Evolutionary conservation across 2,329 filamentous ascomycete species (phyloP).

Genomic region (Mariannaea sp.): DNA sequence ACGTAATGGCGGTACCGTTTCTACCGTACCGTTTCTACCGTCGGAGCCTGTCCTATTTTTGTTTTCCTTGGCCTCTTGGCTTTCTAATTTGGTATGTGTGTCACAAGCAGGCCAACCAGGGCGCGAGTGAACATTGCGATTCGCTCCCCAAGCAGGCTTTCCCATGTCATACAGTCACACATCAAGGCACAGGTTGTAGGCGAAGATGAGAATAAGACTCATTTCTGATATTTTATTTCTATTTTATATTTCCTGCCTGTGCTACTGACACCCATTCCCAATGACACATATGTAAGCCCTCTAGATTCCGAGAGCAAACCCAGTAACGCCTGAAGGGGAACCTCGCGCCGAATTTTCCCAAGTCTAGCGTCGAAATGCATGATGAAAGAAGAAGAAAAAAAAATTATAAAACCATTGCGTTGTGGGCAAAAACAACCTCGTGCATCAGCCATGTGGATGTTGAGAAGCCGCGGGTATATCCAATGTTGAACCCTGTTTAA

Average conservation of each 20-base stretch:
- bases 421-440: too few relatives aligned
- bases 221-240: background rate
- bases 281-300: background rate
- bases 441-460: conserved; percentile 9
- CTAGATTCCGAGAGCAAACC: background rate
- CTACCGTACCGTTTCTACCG: background rate
- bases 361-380: conserved; percentile 14
- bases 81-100: too few relatives aligned
- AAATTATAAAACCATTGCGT: too few relatives aligned
- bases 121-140: too few relatives aligned
- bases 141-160: too few relatives aligned
- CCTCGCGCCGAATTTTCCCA: background rate
- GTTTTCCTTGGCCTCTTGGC: too few relatives aligned
- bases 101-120: too few relatives aligned
- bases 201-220: background rate
- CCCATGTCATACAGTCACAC: background rate
- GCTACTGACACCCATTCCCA: background rate
- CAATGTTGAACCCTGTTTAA: conserved; percentile 18
- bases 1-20: background rate
- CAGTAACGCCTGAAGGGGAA: conserved; percentile 11
- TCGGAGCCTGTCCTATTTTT: too few relatives aligned
- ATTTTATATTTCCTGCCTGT: background rate
- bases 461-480: conserved; percentile 29
- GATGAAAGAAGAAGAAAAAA: too few relatives aligned
- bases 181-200: too few relatives aligned